Conservation (phyloP, 306 rosid genomes). For the Arachis hypogaea region DNA sequence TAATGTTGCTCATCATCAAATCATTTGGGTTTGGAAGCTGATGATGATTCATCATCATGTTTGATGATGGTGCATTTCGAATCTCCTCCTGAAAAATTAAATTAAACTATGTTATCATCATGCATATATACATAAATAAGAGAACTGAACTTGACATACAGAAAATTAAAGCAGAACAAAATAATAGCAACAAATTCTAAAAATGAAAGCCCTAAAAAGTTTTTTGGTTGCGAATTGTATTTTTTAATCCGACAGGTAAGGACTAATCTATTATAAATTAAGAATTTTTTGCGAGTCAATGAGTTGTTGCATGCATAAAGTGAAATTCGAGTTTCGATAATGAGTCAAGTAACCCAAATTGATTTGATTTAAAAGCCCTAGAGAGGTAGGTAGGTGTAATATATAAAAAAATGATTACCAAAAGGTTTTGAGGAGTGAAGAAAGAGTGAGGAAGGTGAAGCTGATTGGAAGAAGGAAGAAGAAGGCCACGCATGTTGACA, state of each 20-base stretch:
- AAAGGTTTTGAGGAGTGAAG: conserved; percentile 71
- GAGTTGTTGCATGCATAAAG: background rate
- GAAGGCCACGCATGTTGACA: conserved; percentile 75
- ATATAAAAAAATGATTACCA: conserved; percentile 45
- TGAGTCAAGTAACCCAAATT: too few species aligned
- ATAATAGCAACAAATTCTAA: background rate
- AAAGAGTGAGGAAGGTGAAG: conserved; percentile 70
- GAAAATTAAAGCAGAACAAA: background rate
- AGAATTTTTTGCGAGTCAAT: too few species aligned
- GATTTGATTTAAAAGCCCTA: too few species aligned
- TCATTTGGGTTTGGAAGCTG: conserved; percentile 64
- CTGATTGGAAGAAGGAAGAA: conserved; percentile 68
- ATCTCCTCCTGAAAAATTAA: conserved; percentile 72
- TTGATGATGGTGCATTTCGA: conserved; percentile 65
- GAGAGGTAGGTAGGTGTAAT: too few species aligned
- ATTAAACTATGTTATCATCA: conserved; percentile 2
- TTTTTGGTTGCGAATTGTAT: too few species aligned
- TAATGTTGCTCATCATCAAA: conserved; percentile 48
- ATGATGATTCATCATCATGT: conserved; percentile 47
- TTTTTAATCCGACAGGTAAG: too few species aligned
- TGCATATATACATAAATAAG: background rate
- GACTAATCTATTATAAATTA: too few species aligned
- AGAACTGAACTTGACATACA: background rate
- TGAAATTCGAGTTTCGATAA: too few species aligned
- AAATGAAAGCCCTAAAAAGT: too few species aligned